Conservation (phyloP, 2,329 filamentous ascomycete species). For the Zelopaecilomyces penicillatus region DNA sequence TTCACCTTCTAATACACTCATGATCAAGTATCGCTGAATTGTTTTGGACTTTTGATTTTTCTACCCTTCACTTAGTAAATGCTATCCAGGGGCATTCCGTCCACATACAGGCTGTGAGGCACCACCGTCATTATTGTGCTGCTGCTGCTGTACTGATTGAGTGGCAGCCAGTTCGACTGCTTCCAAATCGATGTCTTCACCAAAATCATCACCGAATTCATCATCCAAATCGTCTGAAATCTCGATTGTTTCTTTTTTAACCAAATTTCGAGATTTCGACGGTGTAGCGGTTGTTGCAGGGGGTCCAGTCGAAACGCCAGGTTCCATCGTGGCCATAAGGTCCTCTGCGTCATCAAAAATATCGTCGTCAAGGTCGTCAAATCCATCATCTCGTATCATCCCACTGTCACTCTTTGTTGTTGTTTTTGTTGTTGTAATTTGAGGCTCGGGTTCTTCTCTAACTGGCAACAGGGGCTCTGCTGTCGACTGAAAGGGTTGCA, state of each 20-base stretch:
- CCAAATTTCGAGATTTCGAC: conserved; percentile 1
- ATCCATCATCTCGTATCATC: conserved; percentile 36
- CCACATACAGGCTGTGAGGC: conserved; percentile 30
- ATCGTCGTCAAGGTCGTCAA: conserved; percentile 59
- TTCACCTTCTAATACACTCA: conserved; percentile 59
- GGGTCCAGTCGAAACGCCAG: conserved; percentile 9
- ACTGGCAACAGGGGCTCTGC: conserved; percentile 20
- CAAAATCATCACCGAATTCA: conserved; percentile 38
- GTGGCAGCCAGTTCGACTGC: conserved; percentile 65
- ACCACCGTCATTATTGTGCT: background rate
- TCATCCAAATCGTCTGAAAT: conserved; percentile 16
- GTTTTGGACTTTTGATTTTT: conserved; percentile 58
- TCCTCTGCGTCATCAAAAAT: conserved; percentile 40
- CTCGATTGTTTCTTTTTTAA: conserved; percentile 3
- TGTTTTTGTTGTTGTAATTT: background rate
- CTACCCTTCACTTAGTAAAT: conserved; percentile 60
- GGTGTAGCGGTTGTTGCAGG: conserved; percentile 1
- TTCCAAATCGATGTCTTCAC: conserved; percentile 72
- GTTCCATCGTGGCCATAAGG: conserved; percentile 14
- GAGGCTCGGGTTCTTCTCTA: background rate
- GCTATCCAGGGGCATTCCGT: conserved; percentile 15
- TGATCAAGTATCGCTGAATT: conserved; percentile 82
- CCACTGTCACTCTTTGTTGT: background rate
- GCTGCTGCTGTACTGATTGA: conserved; percentile 43
- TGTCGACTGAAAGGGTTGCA: conserved; percentile 21